Evolutionary conservation across 2,329 filamentous ascomycete species (phyloP), one percentile per base, ranked within the genome.

Genomic region (Aspergillus ruber): DNA sequence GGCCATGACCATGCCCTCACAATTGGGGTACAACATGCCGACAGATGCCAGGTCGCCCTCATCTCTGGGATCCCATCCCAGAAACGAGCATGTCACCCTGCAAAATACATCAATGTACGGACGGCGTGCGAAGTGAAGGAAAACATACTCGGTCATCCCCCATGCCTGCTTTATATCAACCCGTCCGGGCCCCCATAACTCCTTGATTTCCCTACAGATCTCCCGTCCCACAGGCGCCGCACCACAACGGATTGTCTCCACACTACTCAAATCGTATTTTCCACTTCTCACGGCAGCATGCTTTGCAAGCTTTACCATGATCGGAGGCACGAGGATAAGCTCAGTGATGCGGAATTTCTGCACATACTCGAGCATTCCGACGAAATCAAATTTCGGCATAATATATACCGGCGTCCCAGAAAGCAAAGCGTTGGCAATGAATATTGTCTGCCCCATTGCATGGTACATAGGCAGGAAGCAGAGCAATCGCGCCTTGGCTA

Each of bases 391-490:
- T 47, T 80, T 78, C 3, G 79, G 72, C 86, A 94, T 90, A 50
- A 93, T 74, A 65, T 91, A 94, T 12, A 88, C 79, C 1, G 84
- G 84, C 1, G 82, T 69, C 1, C 35, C 46, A 3, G 61, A 57
- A n/a, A 74, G 71, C 39, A 78, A 65, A 42, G 77, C 76, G 46
- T 74, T 79, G 43, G 83, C 80, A 59, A 84, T 77, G 62, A 83
- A 88, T 54, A 82, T 80, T 3, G 83, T 84, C 71, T 93, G 89
- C 6, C 79, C 83, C 64, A 81, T 84, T 10, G 83, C 83, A 61
- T 88, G 85, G 59, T 86, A 90, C 70, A 90, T 81, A 0, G 89
- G 89, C 17, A 93, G 72, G 64, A 89, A 86, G 60, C 82, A 84
- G 7, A 91, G 71, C 50, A 66, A 71, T 17, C 65, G 73, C 57